Percentiles rank a stretch among this genome's conserved stretches.
Conservation (phyloP, 176 grass and related monocot genomes). For the Musa itinerans region DNA sequence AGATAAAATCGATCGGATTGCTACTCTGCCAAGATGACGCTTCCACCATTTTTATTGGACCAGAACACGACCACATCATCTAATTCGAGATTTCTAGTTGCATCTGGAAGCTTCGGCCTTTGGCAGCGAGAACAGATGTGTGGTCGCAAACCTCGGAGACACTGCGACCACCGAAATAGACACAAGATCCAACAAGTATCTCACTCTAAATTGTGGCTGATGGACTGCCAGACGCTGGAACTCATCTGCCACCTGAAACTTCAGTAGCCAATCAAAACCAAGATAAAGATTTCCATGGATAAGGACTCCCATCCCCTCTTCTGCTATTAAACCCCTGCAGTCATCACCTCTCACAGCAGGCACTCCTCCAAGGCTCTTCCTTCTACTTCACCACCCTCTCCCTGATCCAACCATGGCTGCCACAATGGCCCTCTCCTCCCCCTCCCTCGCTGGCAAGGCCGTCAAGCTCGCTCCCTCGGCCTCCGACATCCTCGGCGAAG, state of each 20-base stretch:
- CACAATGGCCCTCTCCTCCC: constrained; percentile 1
- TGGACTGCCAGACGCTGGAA: background rate
- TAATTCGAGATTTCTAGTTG: background rate
- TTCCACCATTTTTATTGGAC: background rate
- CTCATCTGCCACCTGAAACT: background rate
- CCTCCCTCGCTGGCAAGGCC: constrained; percentile 6
- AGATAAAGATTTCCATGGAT: background rate
- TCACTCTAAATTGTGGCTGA: background rate
- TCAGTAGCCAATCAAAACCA: background rate
- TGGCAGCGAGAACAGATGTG: too few relatives aligned
- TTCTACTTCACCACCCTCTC: background rate
- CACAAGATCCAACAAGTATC: background rate
- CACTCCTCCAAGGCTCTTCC: background rate
- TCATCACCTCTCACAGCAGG: background rate
- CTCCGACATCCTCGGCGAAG: background rate
- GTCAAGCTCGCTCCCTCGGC: background rate
- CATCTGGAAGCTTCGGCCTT: background rate
- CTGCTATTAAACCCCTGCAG: background rate
- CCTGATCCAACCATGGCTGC: background rate
- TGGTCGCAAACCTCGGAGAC: too few relatives aligned
- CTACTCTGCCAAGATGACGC: background rate
- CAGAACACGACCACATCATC: background rate
- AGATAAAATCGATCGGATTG: background rate
- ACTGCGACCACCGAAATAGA: too few relatives aligned
- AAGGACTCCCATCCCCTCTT: background rate